phyloP scores from a whole-genome alignment of 2,329 filamentous ascomycete genomes.

The Domatiomyces catenatus region DNA sequence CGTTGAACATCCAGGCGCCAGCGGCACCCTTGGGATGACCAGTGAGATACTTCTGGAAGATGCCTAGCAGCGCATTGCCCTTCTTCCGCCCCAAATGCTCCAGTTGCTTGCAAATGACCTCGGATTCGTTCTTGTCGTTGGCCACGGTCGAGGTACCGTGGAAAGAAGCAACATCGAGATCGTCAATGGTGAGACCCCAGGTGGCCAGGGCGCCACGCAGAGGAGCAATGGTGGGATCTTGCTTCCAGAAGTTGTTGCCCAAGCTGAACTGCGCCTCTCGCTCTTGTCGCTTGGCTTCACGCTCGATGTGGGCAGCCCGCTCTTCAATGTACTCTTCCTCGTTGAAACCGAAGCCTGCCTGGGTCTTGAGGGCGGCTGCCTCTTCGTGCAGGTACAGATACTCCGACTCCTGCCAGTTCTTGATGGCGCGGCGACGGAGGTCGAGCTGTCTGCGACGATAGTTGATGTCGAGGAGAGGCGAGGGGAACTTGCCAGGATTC shows the following conservation, averaged over 20 bases:
- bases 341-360: conserved; percentile 54
- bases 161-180: conserved; percentile 90
- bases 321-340: conserved; percentile 76
- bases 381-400: conserved; percentile 86
- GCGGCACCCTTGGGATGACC: conserved; percentile 98
- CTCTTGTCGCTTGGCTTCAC: conserved; percentile 74
- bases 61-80: conserved; percentile 88
- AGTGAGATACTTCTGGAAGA: conserved; percentile 99
- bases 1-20: conserved; percentile 99
- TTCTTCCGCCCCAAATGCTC: conserved; percentile 87
- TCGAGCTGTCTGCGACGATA: conserved; percentile 93
- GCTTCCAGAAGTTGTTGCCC: conserved; percentile 98
- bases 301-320: conserved; percentile 72
- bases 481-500: conserved; percentile 79
- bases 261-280: conserved; percentile 84
- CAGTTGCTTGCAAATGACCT: conserved; percentile 91
- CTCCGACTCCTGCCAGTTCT: conserved; percentile 91
- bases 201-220: conserved; percentile 90
- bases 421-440: conserved; percentile 83
- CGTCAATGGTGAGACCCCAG: conserved; percentile 95
- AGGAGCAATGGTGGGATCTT: conserved; percentile 81
- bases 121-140: conserved; percentile 99
- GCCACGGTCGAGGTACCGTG: conserved; percentile 97
- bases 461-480: conserved; percentile 89
- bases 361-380: conserved; percentile 74